Evolutionary conservation across 768 basidiomycete species (phyloP).

Genomic region (Collybia mongolica): DNA sequence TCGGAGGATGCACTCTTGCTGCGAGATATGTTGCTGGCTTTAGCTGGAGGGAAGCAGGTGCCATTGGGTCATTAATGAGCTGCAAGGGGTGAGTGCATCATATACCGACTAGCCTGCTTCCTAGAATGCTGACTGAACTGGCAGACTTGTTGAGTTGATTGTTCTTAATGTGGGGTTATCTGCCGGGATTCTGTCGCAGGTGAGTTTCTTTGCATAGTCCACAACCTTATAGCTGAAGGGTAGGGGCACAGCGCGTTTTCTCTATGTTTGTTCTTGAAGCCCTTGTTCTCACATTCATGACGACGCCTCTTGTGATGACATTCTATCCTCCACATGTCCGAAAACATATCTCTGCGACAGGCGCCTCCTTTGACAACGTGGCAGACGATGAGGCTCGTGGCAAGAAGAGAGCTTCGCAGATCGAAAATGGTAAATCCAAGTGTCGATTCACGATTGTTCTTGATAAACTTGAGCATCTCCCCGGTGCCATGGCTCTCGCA

Average conservation of each 20-base stretch:
- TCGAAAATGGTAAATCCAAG: slow-evolving; percentile 2
- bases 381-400: slow-evolving; percentile 31
- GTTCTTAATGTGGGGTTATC: slow-evolving; percentile 92
- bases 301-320: slow-evolving; percentile 68
- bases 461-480: slow-evolving; percentile 87
- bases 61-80: slow-evolving; percentile 92
- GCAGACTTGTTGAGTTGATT: slow-evolving; percentile 86
- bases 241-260: slow-evolving; percentile 59
- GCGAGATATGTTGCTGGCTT: slow-evolving; percentile 71
- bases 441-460: slow-evolving; percentile 78
- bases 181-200: slow-evolving; percentile 71
- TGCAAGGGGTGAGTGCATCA: slow-evolving; percentile 74
- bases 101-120: background rate
- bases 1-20: slow-evolving; percentile 76
- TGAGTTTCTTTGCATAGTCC: slow-evolving; percentile 15
- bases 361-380: slow-evolving; percentile 47
- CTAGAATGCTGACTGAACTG: background rate
- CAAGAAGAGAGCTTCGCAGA: slow-evolving; percentile 7
- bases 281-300: slow-evolving; percentile 80
- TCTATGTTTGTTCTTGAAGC: slow-evolving; percentile 95
- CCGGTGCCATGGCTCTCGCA: slow-evolving; percentile 86
- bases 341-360: slow-evolving; percentile 43
- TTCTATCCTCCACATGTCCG: slow-evolving; percentile 69
- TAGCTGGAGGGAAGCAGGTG: slow-evolving; percentile 73
- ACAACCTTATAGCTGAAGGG: background rate